Percentiles rank a stretch among this genome's conserved stretches.
Conservation (phyloP, 192 early-diverging fungal species). For the Diversispora eburnea region DNA sequence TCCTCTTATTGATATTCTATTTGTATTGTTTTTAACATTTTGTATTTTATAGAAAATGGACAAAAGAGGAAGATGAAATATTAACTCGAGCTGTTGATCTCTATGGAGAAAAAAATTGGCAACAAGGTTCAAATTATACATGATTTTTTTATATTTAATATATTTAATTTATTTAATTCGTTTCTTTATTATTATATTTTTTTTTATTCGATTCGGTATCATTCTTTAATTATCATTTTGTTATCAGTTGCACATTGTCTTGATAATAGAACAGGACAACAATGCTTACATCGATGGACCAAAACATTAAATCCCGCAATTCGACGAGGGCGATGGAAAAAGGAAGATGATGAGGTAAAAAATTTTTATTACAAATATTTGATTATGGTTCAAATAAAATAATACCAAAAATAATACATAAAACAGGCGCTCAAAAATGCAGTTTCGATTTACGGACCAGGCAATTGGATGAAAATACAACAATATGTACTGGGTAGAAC, state of each 20-base stretch:
- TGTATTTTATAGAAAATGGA: conserved; percentile 50
- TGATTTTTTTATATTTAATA: too few species aligned
- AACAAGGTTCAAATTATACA: conserved; percentile 34
- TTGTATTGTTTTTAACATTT: not conserved
- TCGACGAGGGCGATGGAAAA: conserved; percentile 58
- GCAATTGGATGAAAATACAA: conserved; percentile 69
- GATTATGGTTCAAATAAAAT: not conserved
- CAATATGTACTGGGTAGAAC: conserved; percentile 68
- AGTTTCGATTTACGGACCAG: conserved; percentile 60
- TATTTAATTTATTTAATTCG: too few species aligned
- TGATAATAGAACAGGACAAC: conserved; percentile 64
- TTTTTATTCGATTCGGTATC: too few species aligned
- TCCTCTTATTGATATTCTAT: not conserved
- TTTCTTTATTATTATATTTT: too few species aligned
- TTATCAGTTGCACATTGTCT: conserved; percentile 52
- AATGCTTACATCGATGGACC: conserved; percentile 70
- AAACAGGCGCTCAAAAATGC: conserved; percentile 53
- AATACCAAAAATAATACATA: not conserved
- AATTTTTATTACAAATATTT: not conserved
- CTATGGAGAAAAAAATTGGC: conserved; percentile 72
- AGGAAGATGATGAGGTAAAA: conserved; percentile 57
- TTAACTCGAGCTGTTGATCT: conserved; percentile 60
- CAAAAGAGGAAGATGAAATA: conserved; percentile 62
- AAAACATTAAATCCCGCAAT: conserved; percentile 68
- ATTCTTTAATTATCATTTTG: too few species aligned